Conservation (phyloP, 1,284 basidiomycete species). For the Tylopilus sp. region DNA sequence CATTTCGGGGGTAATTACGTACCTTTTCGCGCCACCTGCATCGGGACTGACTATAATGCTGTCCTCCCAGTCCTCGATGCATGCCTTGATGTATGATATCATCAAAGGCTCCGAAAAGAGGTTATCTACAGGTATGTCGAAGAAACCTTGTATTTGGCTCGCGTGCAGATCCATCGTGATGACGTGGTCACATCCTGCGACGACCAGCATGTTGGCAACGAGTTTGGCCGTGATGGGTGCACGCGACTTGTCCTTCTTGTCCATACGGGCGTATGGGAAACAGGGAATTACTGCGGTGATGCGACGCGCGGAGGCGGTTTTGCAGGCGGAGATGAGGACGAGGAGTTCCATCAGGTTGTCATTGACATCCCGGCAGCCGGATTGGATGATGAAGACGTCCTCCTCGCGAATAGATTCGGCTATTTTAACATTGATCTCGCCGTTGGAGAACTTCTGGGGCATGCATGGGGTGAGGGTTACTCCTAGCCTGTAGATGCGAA, state of each 20-base stretch:
- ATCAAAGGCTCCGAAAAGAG: slow-evolving; percentile 87
- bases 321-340: slow-evolving; percentile 91
- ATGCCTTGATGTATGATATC: slow-evolving; percentile 85
- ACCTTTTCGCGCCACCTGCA: slow-evolving; percentile 97
- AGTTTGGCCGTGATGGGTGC: slow-evolving; percentile 99
- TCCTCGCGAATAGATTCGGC: slow-evolving; percentile 95
- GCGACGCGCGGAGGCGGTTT: slow-evolving; percentile 92
- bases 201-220: slow-evolving; percentile 94
- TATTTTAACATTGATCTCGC: slow-evolving; percentile 91
- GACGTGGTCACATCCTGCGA: slow-evolving; percentile 97
- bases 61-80: slow-evolving; percentile 85
- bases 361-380: slow-evolving; percentile 73
- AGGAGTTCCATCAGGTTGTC: slow-evolving; percentile 90
- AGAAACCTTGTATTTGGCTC: slow-evolving; percentile 98
- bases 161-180: slow-evolving; percentile 99
- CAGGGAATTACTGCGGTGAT: slow-evolving; percentile 99
- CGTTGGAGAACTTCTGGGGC: slow-evolving; percentile 95
- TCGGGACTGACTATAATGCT: slow-evolving; percentile 96
- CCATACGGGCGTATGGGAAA: slow-evolving; percentile 95
- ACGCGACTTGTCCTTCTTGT: slow-evolving; percentile 97
- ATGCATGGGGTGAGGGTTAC: slow-evolving; percentile 87
- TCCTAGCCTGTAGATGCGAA: slow-evolving; percentile 64
- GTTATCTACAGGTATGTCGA: slow-evolving; percentile 99
- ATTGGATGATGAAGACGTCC: slow-evolving; percentile 96
- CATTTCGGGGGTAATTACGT: slow-evolving; percentile 29